A percentile compares a stretch with the other conserved stretches of the same genome.
These are phyloP conservation scores for Tricholoma hemisulphureum DNA, from an alignment of 768 basidiomycete species.

Conservation along the genomic window DNA sequence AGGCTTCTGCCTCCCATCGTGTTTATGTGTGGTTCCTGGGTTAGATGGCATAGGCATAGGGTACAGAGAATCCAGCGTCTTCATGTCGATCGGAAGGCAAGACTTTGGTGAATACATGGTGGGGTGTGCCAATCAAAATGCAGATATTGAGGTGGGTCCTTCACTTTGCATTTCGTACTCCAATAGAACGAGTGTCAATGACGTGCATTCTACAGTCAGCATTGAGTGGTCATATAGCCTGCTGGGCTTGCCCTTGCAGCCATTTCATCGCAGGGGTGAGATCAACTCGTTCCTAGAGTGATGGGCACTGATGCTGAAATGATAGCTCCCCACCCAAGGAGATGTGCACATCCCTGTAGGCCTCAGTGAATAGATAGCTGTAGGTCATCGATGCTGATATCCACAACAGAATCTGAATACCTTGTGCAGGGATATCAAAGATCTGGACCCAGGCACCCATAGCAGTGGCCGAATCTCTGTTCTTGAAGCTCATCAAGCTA, in stretches of 20 bases:
- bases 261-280: neutral
- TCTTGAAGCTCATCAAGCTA: neutral
- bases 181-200: neutral
- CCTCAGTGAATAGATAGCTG: neutral
- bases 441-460: neutral
- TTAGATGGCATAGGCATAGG: neutral
- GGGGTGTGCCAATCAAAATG: neutral
- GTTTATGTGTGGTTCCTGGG: neutral
- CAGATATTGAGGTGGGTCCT: neutral
- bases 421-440: neutral
- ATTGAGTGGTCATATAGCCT: neutral
- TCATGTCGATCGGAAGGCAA: neutral
- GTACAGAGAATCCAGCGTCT: neutral
- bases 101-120: neutral
- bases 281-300: neutral
- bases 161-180: neutral
- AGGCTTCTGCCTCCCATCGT: neutral
- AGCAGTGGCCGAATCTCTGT: neutral
- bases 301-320: neutral
- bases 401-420: neutral
- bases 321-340: neutral
- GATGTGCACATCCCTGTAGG: neutral
- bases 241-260: neutral
- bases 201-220: neutral
- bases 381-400: neutral